Conservation (phyloP, 495 filamentous ascomycete species). For the Penicillium salamii region DNA sequence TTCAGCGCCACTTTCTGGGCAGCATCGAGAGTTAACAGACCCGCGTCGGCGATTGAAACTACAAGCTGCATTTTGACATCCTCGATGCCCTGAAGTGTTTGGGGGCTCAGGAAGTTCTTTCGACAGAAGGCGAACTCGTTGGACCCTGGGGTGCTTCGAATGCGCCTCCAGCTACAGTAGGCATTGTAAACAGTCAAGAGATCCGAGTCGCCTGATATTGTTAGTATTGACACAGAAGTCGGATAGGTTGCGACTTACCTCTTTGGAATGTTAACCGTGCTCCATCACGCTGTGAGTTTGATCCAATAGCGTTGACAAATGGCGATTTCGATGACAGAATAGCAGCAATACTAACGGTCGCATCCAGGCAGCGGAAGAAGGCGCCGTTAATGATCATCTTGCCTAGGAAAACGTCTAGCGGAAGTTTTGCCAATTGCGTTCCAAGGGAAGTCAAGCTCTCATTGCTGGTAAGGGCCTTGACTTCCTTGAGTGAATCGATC, state of each 20-base stretch:
- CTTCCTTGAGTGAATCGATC: constrained; percentile 88
- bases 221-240: constrained; percentile 11
- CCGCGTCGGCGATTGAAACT: constrained; percentile 75
- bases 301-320: constrained; percentile 80
- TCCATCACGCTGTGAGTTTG: constrained; percentile 73
- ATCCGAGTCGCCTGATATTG: constrained; percentile 72
- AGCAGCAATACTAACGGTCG: constrained; percentile 83
- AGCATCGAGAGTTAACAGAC: constrained; percentile 68
- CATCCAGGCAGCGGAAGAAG: constrained; percentile 88
- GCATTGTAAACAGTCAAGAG: constrained; percentile 90
- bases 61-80: constrained; percentile 90
- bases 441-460: constrained; percentile 89
- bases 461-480: constrained; percentile 74
- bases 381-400: constrained; percentile 84
- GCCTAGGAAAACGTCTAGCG: constrained; percentile 89
- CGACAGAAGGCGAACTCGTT: constrained; percentile 84
- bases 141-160: constrained; percentile 60
- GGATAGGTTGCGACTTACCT: constrained; percentile 30
- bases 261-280: constrained; percentile 74
- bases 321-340: constrained; percentile 93
- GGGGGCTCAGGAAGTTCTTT: constrained; percentile 83
- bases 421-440: constrained; percentile 78
- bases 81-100: constrained; percentile 85
- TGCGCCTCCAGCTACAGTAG: constrained; percentile 80
- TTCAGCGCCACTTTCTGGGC: constrained; percentile 66